Percentiles rank a stretch among this genome's conserved stretches.
phyloP scores from a whole-genome alignment of 768 basidiomycete species.

The Sporobolomyces roseus region DNA sequence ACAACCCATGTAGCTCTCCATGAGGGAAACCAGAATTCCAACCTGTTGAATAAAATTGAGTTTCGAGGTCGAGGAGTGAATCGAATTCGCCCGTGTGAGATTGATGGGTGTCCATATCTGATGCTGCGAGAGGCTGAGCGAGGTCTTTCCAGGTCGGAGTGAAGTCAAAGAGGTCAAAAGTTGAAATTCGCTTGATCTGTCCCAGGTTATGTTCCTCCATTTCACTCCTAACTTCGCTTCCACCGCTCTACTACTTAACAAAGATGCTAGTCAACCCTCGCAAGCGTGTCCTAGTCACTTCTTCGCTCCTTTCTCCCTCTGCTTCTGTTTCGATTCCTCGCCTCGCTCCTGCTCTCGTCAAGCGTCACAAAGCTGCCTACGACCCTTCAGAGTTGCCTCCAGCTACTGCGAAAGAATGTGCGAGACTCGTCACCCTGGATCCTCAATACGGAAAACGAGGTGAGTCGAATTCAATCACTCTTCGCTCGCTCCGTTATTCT shows the following conservation, averaged over 20 bases:
- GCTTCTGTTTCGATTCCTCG: background rate
- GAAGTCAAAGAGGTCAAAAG: too few species aligned
- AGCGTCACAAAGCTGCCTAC: constrained; percentile 6
- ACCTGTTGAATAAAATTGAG: constrained; percentile 75
- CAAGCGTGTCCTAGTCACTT: constrained; percentile 9
- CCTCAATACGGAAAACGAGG: background rate
- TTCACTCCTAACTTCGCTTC: background rate
- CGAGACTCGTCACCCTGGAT: constrained; percentile 5
- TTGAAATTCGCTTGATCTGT: too few species aligned
- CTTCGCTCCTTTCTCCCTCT: background rate
- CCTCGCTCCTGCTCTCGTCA: background rate
- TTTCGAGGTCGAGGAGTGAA: constrained; percentile 32
- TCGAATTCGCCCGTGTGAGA: constrained; percentile 10
- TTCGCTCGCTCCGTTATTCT: background rate
- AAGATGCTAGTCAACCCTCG: constrained; percentile 6
- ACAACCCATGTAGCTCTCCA: constrained; percentile 80
- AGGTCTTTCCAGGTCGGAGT: too few species aligned
- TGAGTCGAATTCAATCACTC: background rate
- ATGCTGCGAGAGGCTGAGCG: too few species aligned
- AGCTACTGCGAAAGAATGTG: background rate
- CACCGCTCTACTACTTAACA: too few species aligned
- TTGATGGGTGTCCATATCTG: background rate
- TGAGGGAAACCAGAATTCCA: constrained; percentile 74
- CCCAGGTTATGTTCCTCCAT: too few species aligned
- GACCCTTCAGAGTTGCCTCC: background rate